A percentile compares a stretch with the other conserved stretches of the same genome.
Conservation (phyloP, 306 rosid genomes). For the Vachellia pachyceras region DNA sequence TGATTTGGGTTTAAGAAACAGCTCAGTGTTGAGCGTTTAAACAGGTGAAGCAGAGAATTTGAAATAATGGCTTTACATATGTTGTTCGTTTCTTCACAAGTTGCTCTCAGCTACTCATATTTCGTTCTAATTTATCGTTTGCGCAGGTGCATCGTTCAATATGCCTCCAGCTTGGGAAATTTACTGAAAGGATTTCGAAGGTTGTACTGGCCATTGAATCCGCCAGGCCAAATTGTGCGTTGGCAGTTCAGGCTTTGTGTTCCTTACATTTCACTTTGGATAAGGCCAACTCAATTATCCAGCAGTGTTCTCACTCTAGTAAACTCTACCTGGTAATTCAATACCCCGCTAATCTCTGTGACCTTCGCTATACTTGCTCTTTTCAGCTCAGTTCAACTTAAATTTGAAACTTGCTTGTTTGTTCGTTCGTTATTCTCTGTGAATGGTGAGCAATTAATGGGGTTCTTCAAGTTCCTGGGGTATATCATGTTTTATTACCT, state of each 20-base stretch:
- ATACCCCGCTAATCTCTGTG: neutral
- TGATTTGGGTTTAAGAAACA: neutral
- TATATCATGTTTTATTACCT: neutral
- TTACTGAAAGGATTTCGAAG: constrained; percentile 45
- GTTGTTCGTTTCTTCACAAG: neutral
- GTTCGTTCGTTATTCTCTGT: constrained; percentile 8
- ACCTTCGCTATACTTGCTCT: neutral
- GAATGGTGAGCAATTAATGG: neutral
- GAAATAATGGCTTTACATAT: neutral
- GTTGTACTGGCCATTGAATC: constrained; percentile 53
- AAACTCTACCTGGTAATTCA: constrained; percentile 64
- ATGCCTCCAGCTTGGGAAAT: constrained; percentile 56
- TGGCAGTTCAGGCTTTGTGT: constrained; percentile 55
- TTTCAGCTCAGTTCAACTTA: neutral
- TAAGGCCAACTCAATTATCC: constrained; percentile 53
- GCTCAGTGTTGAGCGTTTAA: neutral
- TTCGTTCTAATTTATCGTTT: constrained; percentile 11
- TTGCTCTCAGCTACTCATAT: neutral
- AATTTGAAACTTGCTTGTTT: constrained; percentile 21
- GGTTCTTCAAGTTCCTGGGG: neutral
- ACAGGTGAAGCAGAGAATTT: neutral
- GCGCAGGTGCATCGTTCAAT: constrained; percentile 58
- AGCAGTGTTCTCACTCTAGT: constrained; percentile 56
- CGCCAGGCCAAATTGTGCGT: constrained; percentile 54
- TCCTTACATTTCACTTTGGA: constrained; percentile 52